Base-by-base conservation (phyloP, 2,329 filamentous ascomycete species). In the Claviceps lovelessii region DNA sequence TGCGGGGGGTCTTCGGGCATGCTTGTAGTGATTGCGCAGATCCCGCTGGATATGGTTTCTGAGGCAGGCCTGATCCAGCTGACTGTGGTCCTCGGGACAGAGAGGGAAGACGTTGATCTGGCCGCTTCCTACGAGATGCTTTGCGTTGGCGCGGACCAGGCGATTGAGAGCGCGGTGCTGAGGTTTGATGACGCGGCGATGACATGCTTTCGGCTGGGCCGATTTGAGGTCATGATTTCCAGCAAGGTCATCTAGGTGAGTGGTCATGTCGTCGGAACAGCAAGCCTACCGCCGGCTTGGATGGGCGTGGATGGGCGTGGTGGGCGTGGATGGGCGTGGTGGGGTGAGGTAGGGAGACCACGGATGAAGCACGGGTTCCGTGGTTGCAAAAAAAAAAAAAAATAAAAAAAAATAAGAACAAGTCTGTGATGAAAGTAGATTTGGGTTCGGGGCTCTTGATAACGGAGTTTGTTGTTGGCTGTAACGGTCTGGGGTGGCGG, bases 81-180 rank as follows among this genome's bases (percentile, higher is more conserved):
- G 58, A 37, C 23, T 42, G 47, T 55, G 54, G 41, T 56, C 51
- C 13, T 56, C 44, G 10, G 54, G 7, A 23, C 55, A 52, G 33
- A 51, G 54, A 23, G 54, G 55, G 35, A 56, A 53, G 48, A 35
- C 39, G 53, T 52, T 29, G 19, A 23, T 49, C 41, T 58, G 54
- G 41, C 55, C 59, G 51, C 49, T 49, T n/a, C 61, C 59, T 17
- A 61, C 62, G 47, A 66, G 61, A 17, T 63, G 64, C 56, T 68
- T 68, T 19, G 66, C 66, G 44, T 62, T 61, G 49, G 62, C 64
- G 54, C 67, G 67, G 54, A 68, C 57, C 35, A 66, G 59, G 54
- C 68, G 62, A n/a, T 29, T 57, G 13, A 55, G n/a, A 15, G 53
- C 51, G 37, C 42, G 56, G 13, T 57, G 51, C 35, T 55, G 53